Conservation (phyloP, 257 asterid genomes). For the Gentiana straminea region DNA sequence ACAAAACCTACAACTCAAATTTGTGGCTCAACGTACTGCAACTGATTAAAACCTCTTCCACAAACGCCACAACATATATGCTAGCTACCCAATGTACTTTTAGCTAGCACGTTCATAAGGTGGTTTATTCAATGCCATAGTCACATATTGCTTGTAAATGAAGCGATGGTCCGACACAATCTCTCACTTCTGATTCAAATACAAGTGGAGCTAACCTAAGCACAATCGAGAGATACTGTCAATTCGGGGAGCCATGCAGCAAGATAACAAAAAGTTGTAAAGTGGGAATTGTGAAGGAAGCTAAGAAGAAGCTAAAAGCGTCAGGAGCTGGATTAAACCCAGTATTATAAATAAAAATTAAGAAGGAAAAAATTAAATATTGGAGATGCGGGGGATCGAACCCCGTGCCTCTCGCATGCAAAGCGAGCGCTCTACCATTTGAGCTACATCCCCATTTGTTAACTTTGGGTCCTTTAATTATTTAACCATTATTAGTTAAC, state of each 20-base stretch:
- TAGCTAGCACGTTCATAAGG: too few species aligned
- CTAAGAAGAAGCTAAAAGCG: too few species aligned
- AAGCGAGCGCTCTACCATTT: conserved; percentile 99
- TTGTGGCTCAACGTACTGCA: too few species aligned
- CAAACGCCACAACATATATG: too few species aligned
- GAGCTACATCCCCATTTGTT: conserved; percentile 78
- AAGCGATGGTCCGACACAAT: too few species aligned
- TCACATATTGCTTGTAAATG: conserved; percentile 43
- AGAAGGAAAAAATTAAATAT: rapidly evolving
- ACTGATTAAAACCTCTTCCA: too few species aligned
- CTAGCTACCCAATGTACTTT: too few species aligned
- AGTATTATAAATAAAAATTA: too few species aligned
- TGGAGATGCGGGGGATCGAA: conserved; percentile 45
- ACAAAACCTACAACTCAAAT: neutral
- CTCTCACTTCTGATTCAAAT: too few species aligned
- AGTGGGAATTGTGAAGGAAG: too few species aligned
- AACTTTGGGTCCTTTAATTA: too few species aligned
- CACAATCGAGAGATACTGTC: conserved; percentile 60
- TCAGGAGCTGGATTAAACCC: neutral
- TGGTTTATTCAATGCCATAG: conserved; percentile 14
- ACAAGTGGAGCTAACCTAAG: conserved; percentile 33
- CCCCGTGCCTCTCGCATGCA: conserved; percentile 99
- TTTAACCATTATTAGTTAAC: neutral
- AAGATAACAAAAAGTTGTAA: too few species aligned
- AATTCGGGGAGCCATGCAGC: conserved; percentile 4